Conservation (phyloP, 306 rosid genomes). For the Fagus sylvatica region DNA sequence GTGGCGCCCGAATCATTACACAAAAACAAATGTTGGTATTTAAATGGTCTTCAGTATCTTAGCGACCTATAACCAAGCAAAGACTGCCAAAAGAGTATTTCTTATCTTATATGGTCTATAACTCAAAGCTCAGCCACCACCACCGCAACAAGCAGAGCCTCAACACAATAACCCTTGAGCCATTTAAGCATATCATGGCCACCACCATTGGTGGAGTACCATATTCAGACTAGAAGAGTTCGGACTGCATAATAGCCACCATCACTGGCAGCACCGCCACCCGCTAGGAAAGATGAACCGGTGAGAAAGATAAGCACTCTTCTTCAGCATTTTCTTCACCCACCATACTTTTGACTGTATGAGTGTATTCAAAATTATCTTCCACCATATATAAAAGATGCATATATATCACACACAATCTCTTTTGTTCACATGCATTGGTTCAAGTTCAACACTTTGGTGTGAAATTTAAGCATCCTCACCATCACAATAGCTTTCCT, state of each 20-base stretch:
- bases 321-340: neutral
- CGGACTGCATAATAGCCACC: constrained; percentile 3
- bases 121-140: constrained; percentile 1
- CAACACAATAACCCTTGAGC: constrained; percentile 28
- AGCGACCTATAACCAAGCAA: neutral
- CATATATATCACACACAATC: constrained; percentile 28
- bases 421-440: constrained; percentile 63
- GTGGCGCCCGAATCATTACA: constrained; percentile 36
- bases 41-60: constrained; percentile 17
- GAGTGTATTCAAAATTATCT: constrained; percentile 22
- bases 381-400: constrained; percentile 35
- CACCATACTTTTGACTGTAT: neutral
- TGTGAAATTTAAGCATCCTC: constrained; percentile 64
- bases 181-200: constrained; percentile 41
- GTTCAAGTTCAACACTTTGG: constrained; percentile 53
- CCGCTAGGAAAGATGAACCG: constrained; percentile 10
- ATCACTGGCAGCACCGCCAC: neutral
- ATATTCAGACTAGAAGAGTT: neutral
- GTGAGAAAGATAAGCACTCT: constrained; percentile 28
- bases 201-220: constrained; percentile 34
- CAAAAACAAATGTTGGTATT: constrained; percentile 27
- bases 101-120: too few relatives aligned
- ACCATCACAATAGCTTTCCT: constrained; percentile 32
- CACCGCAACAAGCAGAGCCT: constrained; percentile 7
- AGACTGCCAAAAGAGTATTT: too few relatives aligned